A percentile compares a stretch with the other conserved stretches of the same genome.
These are phyloP conservation scores for Aspergillus floridensis DNA, from an alignment of 2,329 filamentous ascomycete species.

Conservation along the genomic window DNA sequence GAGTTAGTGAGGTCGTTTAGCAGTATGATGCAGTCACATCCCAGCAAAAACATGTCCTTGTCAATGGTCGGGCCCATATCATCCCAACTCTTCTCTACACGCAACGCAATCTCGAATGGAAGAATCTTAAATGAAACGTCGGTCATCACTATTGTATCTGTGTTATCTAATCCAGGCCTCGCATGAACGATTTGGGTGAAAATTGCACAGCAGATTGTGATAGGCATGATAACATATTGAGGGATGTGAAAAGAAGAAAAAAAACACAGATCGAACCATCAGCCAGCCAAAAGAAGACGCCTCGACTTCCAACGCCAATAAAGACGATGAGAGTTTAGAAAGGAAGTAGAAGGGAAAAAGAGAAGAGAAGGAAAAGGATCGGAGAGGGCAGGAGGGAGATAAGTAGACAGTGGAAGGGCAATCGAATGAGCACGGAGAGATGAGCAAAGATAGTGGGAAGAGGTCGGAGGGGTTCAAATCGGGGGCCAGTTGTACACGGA, in stretches of 20 bases:
- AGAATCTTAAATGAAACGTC: constrained; percentile 3
- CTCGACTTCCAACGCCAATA: constrained; percentile 41
- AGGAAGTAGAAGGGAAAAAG: constrained; percentile 20
- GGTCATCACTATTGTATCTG: constrained; percentile 25
- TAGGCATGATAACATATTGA: constrained; percentile 26
- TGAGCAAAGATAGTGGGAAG: neutral
- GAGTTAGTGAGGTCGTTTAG: constrained; percentile 2
- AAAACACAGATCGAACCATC: constrained; percentile 24
- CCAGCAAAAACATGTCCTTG: neutral
- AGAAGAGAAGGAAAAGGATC: constrained; percentile 16
- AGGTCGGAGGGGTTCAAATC: neutral
- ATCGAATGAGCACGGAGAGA: neutral
- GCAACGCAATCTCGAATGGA: neutral
- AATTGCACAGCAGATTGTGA: constrained; percentile 39
- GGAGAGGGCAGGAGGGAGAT: constrained; percentile 1
- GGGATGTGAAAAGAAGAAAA: constrained; percentile 6
- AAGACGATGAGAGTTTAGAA: constrained; percentile 33
- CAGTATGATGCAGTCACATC: neutral
- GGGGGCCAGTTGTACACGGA: neutral
- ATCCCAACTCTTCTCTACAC: neutral
- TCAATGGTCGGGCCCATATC: neutral
- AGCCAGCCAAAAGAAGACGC: constrained; percentile 38
- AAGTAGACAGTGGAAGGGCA: constrained; percentile 1
- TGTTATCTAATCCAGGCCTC: constrained; percentile 22
- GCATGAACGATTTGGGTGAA: constrained; percentile 5